Evolutionary conservation across 441 rosid genomes (phyloP).

Genomic region (Dalechampia spathulata): DNA sequence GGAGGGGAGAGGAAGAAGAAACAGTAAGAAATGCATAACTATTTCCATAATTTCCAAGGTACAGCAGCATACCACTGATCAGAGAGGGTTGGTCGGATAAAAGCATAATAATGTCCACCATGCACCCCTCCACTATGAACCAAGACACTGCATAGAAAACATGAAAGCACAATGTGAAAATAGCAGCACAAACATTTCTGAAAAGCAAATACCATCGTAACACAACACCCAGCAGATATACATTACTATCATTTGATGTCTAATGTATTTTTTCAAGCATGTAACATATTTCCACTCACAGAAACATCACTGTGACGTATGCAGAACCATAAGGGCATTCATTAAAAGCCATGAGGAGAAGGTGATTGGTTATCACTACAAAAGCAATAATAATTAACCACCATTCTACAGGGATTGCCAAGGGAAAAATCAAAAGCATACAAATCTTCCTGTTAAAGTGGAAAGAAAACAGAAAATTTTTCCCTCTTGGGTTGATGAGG

Average conservation of each 20-base stretch:
- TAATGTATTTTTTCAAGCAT: not conserved
- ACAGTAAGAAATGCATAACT: not conserved
- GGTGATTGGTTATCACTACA: too few species aligned
- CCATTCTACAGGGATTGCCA: too few species aligned
- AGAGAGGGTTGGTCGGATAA: constrained; percentile 80
- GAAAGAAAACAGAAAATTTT: too few species aligned
- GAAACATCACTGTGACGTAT: too few species aligned
- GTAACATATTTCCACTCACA: too few species aligned
- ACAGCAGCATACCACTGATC: constrained; percentile 60
- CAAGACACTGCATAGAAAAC: constrained; percentile 48
- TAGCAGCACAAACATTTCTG: not conserved
- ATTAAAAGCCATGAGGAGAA: too few species aligned
- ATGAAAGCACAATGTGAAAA: constrained; percentile 12
- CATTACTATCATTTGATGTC: not conserved
- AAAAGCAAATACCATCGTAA: not conserved
- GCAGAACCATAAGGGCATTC: too few species aligned
- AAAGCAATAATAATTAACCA: too few species aligned
- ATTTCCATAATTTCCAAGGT: not conserved
- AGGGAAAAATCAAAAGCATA: too few species aligned
- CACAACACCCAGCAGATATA: not conserved
- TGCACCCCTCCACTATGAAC: constrained; percentile 94
- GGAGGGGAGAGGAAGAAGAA: too few species aligned
- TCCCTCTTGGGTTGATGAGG: too few species aligned
- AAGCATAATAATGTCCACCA: constrained; percentile 94
- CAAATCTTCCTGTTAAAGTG: too few species aligned